Base-by-base conservation (phyloP, 495 filamentous ascomycete genomes). In the Usnea hakonensis region DNA sequence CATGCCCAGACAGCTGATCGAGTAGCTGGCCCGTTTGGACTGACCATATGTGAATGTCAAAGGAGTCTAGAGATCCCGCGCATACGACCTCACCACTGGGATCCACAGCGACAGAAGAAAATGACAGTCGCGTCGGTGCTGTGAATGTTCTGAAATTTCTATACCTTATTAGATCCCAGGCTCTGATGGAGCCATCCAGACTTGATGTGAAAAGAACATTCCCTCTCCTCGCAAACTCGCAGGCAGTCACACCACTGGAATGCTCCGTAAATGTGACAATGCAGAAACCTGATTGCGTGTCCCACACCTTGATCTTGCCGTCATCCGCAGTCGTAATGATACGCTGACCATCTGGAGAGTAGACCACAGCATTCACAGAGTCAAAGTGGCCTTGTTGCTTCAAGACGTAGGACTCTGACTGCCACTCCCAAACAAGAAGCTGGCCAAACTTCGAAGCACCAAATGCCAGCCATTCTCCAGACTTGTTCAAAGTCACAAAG, bases 381-480 rank as follows among this genome's bases (percentile, higher is more conserved):
- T 98, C 95, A 55, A 95, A 89, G 74, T 98, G 94, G 1, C 93
- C 93, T 74, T 97, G 94, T 69, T 98, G 94, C 73, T 97, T 98
- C 38, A 98, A 75, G 60, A 98, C 92, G 74, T 97, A 97, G n/a
- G 95, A 97, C 72, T 98, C 94, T 2, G 95, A 97, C 69, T 97
- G 95, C 95, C 95, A 97, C 73, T 98, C 94, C 94, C 94, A 98
- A 30, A 98, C 95, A 40, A 98, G 79, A 17, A 98, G 77, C 65
- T 98, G 94, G 16, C 94, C 94, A 32, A 95, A 82, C 60, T 93
- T 93, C 19, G 95, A 95, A 6, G 94, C 92, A n/a, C 93, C 94
- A 73, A 98, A 96, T 9, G 94, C 94, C 36, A 98, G 79, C 94
- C 94, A 98, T 76, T 96, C 95, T 59, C 93, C 94, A 36, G 90